Evolutionary conservation across 2,329 filamentous ascomycete species (phyloP), one percentile per base, ranked within the genome.

Genomic region (Monilinia aucupariae): DNA sequence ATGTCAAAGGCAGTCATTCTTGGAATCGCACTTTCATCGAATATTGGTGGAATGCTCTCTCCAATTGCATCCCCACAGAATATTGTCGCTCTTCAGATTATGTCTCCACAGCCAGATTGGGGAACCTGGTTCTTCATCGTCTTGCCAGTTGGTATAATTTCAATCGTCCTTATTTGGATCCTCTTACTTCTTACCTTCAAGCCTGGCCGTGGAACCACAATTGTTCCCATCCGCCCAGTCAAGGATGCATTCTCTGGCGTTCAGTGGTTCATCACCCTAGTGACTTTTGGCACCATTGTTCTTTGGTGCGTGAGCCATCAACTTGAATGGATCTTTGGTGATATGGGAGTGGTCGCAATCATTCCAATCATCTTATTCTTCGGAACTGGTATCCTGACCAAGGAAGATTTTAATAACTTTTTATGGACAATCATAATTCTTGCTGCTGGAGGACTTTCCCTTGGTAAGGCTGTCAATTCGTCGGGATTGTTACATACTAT

Each of bases 351-450:
- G 60, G 90, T 99, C 49, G 96, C 94, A 64, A 96, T 99, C 73
- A 91, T 99, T 65, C 94, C 94, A 7, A 88, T 99, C 59, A 89
- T 96, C 3, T 81, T 97, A 49, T 99, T 99, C 82, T 99, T 99
- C 71, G 94, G 94, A 61, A 92, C 92, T 2, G 94, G 94, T 13
- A 93, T 97, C 68, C 81, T 99, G 39, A 97, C 92, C 55, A 99
- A 97, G 77, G 94, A 97, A 77, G 94, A 99, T 77, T 99, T 99
- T 75, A 99, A 99, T 80, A 99, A 99, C 76, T 99, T 99, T 76
- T 88, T 97, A 47, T 99, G 94, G 94, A 99, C 96, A 25, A 99
- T 99, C 76, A 97, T 99, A 76, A 97, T 99, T 72, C 87, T 99
- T 25, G 94, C 94, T 0, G 93, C 94, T 0, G 94, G 94, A 53